Conservation (phyloP, 768 basidiomycete species). For the Russula brevipes region DNA sequence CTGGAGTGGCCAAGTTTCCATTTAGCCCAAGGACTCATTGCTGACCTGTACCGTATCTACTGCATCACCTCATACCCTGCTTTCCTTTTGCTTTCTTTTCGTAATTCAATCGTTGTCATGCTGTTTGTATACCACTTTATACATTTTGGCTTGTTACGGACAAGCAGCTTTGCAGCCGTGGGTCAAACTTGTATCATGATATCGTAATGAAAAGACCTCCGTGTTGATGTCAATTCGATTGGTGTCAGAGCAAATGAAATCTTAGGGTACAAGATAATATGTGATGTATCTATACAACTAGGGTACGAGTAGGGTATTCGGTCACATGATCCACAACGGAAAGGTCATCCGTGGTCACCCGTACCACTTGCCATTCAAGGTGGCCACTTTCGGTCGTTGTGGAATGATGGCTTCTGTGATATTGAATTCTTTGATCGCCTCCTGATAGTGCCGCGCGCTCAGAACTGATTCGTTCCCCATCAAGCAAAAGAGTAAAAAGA, state of each 20-base stretch:
- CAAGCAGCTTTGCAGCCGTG: no score
- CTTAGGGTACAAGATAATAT: background rate
- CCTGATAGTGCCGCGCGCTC: constrained; percentile 39
- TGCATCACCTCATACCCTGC: no score
- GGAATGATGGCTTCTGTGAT: constrained; percentile 76
- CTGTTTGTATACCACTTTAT: background rate
- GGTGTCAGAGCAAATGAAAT: background rate
- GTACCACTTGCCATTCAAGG: constrained; percentile 67
- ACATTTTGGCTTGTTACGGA: background rate
- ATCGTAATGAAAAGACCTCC: background rate
- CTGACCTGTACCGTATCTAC: constrained; percentile 31
- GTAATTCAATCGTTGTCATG: background rate
- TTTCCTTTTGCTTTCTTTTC: background rate
- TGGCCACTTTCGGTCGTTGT: constrained; percentile 54
- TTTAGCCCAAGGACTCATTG: constrained; percentile 62
- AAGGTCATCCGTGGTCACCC: constrained; percentile 37
- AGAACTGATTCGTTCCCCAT: background rate
- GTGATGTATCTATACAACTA: background rate
- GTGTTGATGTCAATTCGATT: background rate
- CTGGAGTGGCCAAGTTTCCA: constrained; percentile 52
- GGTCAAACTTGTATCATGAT: no score
- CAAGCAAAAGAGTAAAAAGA: background rate
- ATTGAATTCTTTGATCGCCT: constrained; percentile 81
- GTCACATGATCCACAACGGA: background rate
- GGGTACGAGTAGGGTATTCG: constrained; percentile 2